phyloP scores from a whole-genome alignment of 2,329 filamentous ascomycete species.

The Arachnomyces sp. region DNA sequence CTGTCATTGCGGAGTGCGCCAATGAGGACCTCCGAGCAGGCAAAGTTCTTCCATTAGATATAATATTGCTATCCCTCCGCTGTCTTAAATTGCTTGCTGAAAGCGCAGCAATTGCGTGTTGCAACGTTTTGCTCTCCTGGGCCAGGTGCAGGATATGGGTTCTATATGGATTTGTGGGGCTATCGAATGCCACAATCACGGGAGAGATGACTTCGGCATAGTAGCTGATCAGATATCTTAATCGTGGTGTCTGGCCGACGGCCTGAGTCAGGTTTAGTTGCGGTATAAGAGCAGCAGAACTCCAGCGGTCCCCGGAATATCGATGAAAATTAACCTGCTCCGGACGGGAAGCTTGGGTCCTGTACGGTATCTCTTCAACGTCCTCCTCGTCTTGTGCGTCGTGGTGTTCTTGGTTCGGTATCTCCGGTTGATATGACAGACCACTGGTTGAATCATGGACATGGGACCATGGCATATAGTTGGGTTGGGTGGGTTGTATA shows the following conservation, averaged over 20 bases:
- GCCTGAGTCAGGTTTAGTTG: constrained; percentile 35
- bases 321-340: no score
- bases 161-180: constrained; percentile 75
- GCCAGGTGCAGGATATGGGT: constrained; percentile 75
- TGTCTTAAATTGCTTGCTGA: constrained; percentile 86
- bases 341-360: no score
- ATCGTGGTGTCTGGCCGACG: constrained; percentile 62
- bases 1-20: constrained; percentile 37
- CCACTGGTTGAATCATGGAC: no score
- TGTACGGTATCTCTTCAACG: no score
- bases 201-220: constrained; percentile 89
- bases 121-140: constrained; percentile 69
- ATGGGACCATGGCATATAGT: no score
- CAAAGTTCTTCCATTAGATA: constrained; percentile 46
- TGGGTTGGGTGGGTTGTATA: no score
- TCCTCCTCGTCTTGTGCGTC: no score
- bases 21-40: constrained; percentile 43
- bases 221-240: constrained; percentile 86
- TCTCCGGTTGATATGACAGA: no score
- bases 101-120: constrained; percentile 84
- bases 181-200: constrained; percentile 85
- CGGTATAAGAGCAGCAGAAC: constrained; percentile 26
- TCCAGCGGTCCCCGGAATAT: no score
- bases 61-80: constrained; percentile 52
- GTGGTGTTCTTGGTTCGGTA: no score